Evolutionary conservation across 345 rosid genomes (phyloP), one percentile per base, ranked within the genome.

Genomic region (Gossypium herbaceum): DNA sequence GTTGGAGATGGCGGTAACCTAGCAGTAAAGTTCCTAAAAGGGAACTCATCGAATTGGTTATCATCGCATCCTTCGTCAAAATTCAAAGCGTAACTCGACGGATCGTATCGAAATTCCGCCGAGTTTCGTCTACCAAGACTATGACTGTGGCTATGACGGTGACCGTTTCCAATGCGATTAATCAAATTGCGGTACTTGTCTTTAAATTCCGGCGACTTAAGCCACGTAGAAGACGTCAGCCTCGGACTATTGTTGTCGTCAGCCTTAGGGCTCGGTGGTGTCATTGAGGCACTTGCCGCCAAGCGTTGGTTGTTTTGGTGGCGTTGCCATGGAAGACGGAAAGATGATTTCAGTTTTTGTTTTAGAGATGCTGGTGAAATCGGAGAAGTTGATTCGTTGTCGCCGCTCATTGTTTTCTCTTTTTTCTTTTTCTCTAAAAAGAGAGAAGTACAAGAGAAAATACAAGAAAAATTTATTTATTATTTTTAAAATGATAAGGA

Each of bases 41-140:
- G 79, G 11, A 22, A 45, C 51, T 76, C 82, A 4, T 62, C 73
- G 3, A n/a, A 34, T 1, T n/a, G 12, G 17, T 13, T 39, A 13
- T 59, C 68, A 13, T 60, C 56, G 1, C 22, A 20, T 2, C 84
- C 85, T 3, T 85, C 87, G 2, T 87, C 91, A 22, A 87, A 87
- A 73, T 87, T 87, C 59, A 85, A 61, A 2, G 91, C 74, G 65
- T 87, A 87, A 64, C 88, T 87, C 62, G 57, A 61, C 4, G 87
- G 78, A 64, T 87, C 86, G 34, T 87, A 87, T 7, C 58, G 75
- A 51, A 84, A 82, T 24, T 79, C 83, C 2, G 67, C 78, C 3
- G 85, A 74, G 6, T 81, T 87, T 9, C 86, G 77, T 39, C 83
- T 15, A 19, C 39, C 22, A 55, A 29, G 16, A 2, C 76, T 68